Conservation (phyloP, 2,329 filamentous ascomycete species). For the Arthrobotrys entomopaga region DNA sequence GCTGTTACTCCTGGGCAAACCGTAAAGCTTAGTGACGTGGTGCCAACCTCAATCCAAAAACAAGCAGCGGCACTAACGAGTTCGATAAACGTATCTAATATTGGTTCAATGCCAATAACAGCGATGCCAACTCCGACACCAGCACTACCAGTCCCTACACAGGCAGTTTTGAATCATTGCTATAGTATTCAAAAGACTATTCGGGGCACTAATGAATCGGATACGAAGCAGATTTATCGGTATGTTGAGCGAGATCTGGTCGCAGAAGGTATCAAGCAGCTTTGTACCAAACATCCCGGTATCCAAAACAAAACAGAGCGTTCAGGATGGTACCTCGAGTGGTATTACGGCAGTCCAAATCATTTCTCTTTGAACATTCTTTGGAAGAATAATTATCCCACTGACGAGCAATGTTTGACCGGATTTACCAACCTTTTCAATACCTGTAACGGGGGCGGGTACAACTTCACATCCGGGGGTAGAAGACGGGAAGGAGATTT, state of each 20-base stretch:
- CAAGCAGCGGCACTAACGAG: neutral
- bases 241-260: conserved; percentile 17
- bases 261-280: conserved; percentile 2
- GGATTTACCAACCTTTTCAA: conserved; percentile 17
- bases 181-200: too few relatives aligned
- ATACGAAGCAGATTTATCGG: conserved; percentile 7
- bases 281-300: conserved; percentile 6
- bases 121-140: neutral
- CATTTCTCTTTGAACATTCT: conserved; percentile 8
- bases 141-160: too few relatives aligned
- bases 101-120: neutral
- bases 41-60: conserved; percentile 1
- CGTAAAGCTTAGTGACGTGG: conserved; percentile 5
- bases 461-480: conserved; percentile 14
- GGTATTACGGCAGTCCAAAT: conserved; percentile 22
- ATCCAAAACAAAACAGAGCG: neutral
- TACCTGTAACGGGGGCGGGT: neutral
- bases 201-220: too few relatives aligned
- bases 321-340: conserved; percentile 10
- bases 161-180: too few relatives aligned
- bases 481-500: neutral
- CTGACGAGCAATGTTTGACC: conserved; percentile 3
- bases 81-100: neutral
- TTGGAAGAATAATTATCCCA: conserved; percentile 6
- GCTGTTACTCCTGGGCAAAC: conserved; percentile 1